Base-by-base conservation (phyloP, 2,329 filamentous ascomycete genomes). In the Cladorrhinum sp. region DNA sequence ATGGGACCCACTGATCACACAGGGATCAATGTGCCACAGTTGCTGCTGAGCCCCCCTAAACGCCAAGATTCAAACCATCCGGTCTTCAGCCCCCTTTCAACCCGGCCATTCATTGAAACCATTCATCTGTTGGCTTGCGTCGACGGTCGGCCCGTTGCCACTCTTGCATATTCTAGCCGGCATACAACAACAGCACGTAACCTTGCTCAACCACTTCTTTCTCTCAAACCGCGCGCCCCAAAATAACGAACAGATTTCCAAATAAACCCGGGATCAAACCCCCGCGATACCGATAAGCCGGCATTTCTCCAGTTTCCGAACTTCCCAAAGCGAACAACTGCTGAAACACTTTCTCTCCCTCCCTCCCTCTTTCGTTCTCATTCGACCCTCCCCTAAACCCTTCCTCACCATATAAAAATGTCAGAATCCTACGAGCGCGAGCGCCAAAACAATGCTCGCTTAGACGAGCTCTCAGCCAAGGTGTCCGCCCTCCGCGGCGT, bases 361-460 rank as follows among this genome's bases (percentile, higher is more conserved):
- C 5, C 12, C 36, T 13, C 12, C 3, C 3, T 3, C 36, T n/a
- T 16, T 41, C 36, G 7, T 16, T 41, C 36, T 13, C 36, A 16
- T 41, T 41, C 36, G 7, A 5, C 12, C 10, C 3, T 13, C 10
- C 16, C 36, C 10, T n/a, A 45, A 32, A 13, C 29, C 13, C 29
- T 13, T 32, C 6, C n/a, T 10, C 41, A 45, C 16, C 18, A 9
- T 63, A 54, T 58, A 66, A 74, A 62, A 66, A 91, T 91, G 88
- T 88, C 88, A 51, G 88, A 91, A 74, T 83, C 88, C 66, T 92
- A 90, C 78, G 88, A 91, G 78, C 88, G 88, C 74, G 88, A 92
- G 78, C 83, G 85, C 73, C 95, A 99, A 77, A 99, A 99, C 80
- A 96, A 98, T 78, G 87, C 91, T 67, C 92, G 93, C 69, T 90